Evolutionary conservation across 345 rosid species (phyloP).

Genomic region (Melastoma malabathricum): DNA sequence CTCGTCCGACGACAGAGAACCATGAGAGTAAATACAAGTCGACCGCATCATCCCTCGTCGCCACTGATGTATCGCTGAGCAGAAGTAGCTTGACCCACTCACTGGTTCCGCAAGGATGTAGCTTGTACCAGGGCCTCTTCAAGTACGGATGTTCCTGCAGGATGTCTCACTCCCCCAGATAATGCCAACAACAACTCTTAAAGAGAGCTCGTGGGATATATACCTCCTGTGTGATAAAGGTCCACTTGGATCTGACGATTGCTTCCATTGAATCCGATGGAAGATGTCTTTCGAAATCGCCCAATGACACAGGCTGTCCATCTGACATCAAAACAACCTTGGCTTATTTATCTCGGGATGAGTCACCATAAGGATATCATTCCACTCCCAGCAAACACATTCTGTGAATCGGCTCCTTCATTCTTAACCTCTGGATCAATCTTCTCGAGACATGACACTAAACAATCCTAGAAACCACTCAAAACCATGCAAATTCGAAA

Average conservation of each 20-base stretch:
- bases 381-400: too few species aligned
- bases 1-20: conserved; percentile 82
- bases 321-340: conserved; percentile 16
- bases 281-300: conserved; percentile 52
- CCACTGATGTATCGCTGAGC: conserved; percentile 16
- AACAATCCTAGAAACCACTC: too few species aligned
- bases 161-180: background rate
- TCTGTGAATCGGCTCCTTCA: too few species aligned
- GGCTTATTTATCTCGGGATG: fast-evolving
- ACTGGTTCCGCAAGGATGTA: conserved; percentile 85
- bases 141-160: conserved; percentile 81
- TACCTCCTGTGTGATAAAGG: conserved; percentile 81
- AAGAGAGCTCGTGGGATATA: background rate
- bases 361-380: background rate
- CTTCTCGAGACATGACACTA: too few species aligned
- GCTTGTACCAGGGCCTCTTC: conserved; percentile 77
- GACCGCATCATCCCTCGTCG: conserved; percentile 11
- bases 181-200: too few species aligned
- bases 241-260: conserved; percentile 58
- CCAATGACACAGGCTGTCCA: conserved; percentile 47
- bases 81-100: conserved; percentile 77
- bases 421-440: too few species aligned
- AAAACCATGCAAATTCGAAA: too few species aligned
- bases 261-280: conserved; percentile 51
- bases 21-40: conserved; percentile 56